Evolutionary conservation across 1,139 yeast species (phyloP), one percentile per base, ranked within the genome.

Genomic region (Pneumocystis oryctolagi): DNA sequence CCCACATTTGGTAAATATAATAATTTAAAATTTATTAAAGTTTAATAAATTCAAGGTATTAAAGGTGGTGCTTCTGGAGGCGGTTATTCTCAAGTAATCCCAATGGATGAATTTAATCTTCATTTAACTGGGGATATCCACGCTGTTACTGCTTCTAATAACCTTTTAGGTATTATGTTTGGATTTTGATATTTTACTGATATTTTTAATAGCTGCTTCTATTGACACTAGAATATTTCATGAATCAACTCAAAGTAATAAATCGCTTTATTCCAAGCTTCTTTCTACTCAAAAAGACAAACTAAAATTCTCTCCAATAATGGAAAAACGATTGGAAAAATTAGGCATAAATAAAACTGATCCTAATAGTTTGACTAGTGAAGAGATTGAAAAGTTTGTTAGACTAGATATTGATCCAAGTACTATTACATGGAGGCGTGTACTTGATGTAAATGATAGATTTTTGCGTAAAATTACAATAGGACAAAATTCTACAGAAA

Each of bases 21-120:
- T 97, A 97, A 74, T 20, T 35, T 35, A 20, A 35, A 20, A 9
- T 25, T 9, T 25, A 20, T 25, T 14, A 20, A 57, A 6, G 31
- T 12, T 56, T 35, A 35, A 57, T 57, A 35, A 30, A 20, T 57
- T 9, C 28, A 35, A 57, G 40, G 42, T 3, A 47, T 47, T 14
- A 47, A 65, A 39, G 66, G 66, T 57, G 98, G 98, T 76, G 98
- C 98, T 67, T 97, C 98, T 25, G 98, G 98, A 73, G 98, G 98
- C 74, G 98, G 98, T 66, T 92, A 90, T 77, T 86, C 97, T 9
- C 97, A 92, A 78, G 97, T 92, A 62, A 89, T 92, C 72, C 98
- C 98, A 67, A 92, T 92, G 98, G 98, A 92, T 75, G 98, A 92
- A 76, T 92, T 92, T 80, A 92, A 92, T 79, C 84, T 92, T 87